Evolutionary conservation across 2,329 filamentous ascomycete species (phyloP).

Genomic region (Cladosporium colombiae): DNA sequence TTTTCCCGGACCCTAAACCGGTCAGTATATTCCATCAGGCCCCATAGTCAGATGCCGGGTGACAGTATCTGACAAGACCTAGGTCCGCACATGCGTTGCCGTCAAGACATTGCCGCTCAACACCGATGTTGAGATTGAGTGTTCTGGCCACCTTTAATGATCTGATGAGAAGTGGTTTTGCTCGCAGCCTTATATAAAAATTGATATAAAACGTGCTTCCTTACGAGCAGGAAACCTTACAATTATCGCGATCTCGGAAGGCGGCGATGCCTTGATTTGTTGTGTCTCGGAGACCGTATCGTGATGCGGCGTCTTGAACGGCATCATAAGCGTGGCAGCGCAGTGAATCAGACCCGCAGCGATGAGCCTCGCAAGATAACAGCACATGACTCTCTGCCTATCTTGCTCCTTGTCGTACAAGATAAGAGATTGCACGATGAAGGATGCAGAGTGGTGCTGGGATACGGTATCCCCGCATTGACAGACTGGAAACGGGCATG

Average conservation of each 20-base stretch:
- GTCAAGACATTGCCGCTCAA: constrained; percentile 53
- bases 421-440: neutral
- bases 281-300: neutral
- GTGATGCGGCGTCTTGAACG: neutral
- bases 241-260: neutral
- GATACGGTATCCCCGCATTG: neutral
- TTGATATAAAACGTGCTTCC: neutral
- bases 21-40: constrained; percentile 1
- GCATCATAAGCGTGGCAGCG: neutral
- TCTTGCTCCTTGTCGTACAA: neutral
- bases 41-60: neutral
- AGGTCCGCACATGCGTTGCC: constrained; percentile 45
- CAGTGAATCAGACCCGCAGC: neutral
- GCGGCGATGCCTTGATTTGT: neutral
- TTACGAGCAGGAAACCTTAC: neutral
- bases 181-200: neutral
- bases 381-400: neutral
- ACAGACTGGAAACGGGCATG: neutral
- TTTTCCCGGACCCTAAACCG: constrained; percentile 38
- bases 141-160: constrained; percentile 25
- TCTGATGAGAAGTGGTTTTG: neutral
- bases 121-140: constrained; percentile 58
- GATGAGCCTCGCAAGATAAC: neutral
- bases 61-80: neutral
- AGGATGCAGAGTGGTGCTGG: neutral